A percentile compares a stretch with the other conserved stretches of the same genome.
These are phyloP conservation scores for Pleurotus djamor DNA, from an alignment of 768 basidiomycete species.

Conservation along the genomic window DNA sequence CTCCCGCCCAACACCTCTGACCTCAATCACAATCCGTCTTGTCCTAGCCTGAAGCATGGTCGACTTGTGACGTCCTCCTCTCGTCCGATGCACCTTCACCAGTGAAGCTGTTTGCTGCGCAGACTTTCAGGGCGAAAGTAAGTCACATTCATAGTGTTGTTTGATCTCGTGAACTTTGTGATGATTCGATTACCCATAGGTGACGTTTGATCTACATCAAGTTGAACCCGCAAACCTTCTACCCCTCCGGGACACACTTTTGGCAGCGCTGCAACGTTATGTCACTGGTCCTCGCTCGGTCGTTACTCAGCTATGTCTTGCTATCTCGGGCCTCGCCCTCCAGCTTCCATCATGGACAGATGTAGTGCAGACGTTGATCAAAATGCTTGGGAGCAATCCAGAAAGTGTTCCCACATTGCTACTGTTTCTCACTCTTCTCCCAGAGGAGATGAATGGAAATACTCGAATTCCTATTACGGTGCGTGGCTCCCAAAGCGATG, in stretches of 20 bases:
- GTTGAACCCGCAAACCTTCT: slow-evolving; percentile 70
- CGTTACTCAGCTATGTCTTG: slow-evolving; percentile 86
- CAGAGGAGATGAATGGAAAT: slow-evolving; percentile 86
- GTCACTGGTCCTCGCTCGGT: slow-evolving; percentile 79
- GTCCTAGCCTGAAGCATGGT: slow-evolving; percentile 95
- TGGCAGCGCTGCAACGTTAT: slow-evolving; percentile 72
- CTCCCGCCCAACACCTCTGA: slow-evolving; percentile 58
- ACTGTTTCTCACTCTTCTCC: slow-evolving; percentile 87
- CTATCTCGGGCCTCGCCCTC: slow-evolving; percentile 86
- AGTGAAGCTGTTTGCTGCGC: slow-evolving; percentile 92
- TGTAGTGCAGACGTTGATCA: slow-evolving; percentile 78
- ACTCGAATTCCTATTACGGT: slow-evolving; percentile 87
- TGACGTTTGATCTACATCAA: slow-evolving; percentile 93
- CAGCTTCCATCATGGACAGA: slow-evolving; percentile 87
- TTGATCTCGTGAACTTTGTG: slow-evolving; percentile 11
- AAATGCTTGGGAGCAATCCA: slow-evolving; percentile 82
- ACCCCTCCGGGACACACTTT: slow-evolving; percentile 83
- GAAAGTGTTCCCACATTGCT: slow-evolving; percentile 80
- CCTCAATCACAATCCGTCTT: slow-evolving; percentile 55
- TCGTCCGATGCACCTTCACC: slow-evolving; percentile 73
- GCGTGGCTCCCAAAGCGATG: slow-evolving; percentile 26
- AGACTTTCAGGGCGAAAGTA: slow-evolving; percentile 95
- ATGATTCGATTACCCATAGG: slow-evolving; percentile 49
- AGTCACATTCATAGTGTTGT: slow-evolving; percentile 19
- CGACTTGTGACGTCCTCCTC: slow-evolving; percentile 87